Conservation (phyloP, 495 filamentous ascomycete genomes). For the Hypoxylon intermedium region DNA sequence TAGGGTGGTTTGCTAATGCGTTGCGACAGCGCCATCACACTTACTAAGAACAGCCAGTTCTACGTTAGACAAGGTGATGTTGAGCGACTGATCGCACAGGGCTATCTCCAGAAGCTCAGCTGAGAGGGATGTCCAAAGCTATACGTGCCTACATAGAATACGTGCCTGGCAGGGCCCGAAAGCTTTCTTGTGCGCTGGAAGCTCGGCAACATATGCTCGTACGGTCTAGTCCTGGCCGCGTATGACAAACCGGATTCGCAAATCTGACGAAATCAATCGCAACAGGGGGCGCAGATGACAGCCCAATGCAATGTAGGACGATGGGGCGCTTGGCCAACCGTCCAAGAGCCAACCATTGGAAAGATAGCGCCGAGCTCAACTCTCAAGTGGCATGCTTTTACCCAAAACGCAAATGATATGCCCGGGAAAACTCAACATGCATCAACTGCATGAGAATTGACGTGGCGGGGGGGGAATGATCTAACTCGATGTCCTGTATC, state of each 20-base stretch:
- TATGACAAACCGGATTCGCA: constrained; percentile 30
- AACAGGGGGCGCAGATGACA: constrained; percentile 26
- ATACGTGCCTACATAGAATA: too few relatives aligned
- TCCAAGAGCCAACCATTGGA: constrained; percentile 15
- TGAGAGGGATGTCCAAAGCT: too few relatives aligned
- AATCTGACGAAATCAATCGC: constrained; percentile 37
- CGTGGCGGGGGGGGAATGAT: constrained; percentile 18
- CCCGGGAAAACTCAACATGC: constrained; percentile 17
- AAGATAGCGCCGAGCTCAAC: constrained; percentile 8
- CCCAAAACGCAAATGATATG: constrained; percentile 19
- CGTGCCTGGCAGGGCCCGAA: too few relatives aligned
- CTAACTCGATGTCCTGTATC: constrained; percentile 14
- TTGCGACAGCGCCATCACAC: constrained; percentile 78
- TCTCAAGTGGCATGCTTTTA: constrained; percentile 15
- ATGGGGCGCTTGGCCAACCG: constrained; percentile 18
- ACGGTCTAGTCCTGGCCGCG: constrained; percentile 9
- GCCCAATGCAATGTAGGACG: constrained; percentile 16
- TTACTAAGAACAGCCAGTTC: constrained; percentile 98
- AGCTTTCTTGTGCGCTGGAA: constrained; percentile 22
- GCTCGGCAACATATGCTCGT: constrained; percentile 11
- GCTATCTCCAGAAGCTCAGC: constrained; percentile 92
- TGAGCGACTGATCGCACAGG: constrained; percentile 91
- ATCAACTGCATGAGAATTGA: constrained; percentile 9
- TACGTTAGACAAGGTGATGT: constrained; percentile 97
- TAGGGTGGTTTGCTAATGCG: constrained; percentile 8